Base-by-base conservation (phyloP, 441 rosid genomes). In the Adansonia gregorii region DNA sequence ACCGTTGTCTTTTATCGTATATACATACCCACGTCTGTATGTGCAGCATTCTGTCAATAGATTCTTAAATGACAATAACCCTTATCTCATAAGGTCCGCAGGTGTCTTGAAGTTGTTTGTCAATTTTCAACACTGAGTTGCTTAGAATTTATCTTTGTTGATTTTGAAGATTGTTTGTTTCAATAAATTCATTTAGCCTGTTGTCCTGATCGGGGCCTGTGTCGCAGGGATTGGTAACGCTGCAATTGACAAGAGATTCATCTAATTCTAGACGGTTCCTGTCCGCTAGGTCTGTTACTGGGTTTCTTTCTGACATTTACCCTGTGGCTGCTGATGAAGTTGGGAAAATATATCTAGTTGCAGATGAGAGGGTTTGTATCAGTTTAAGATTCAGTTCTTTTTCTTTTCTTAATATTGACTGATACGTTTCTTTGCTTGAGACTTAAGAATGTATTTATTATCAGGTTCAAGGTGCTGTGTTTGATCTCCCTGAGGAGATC, bases 391-490 rank as follows among this genome's bases (percentile, higher is more conserved):
- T 72, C 2, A 52, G 6, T 72, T 27, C 43, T 54, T 48, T 55
- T 67, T 73, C 51, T 48, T 73, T 65, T 72, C n/a, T 35, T 24
- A 27, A 55, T 74, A 24, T 22, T 24, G 17, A 56, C 51, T 17
- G 39, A 63, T 67, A 56, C 61, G 9, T 71, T 71, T 24, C 46
- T 64, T 78, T 69, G 12, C 56, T 46, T 12, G 9, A 56, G 51
- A 54, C 15, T 7, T 39, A 17, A 4, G 75, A 46, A 49, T 76
- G 58, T 70, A 71, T 65, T 78, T 72, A 41, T 63, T 78, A 39
- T 83, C 90, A 95, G 99, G 85, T 95, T 74, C 99, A 92, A 87
- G 99, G 98, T 81, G 98, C 98, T 31, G 94, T 95, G 76, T 95
- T 95, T 82, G 99, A 95, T 86, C 88, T 95, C 73, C 97, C 98